Evolutionary conservation across 2,329 filamentous ascomycete species (phyloP), one percentile per base, ranked within the genome.

Genomic region (Aspergillus novoparasiticus): DNA sequence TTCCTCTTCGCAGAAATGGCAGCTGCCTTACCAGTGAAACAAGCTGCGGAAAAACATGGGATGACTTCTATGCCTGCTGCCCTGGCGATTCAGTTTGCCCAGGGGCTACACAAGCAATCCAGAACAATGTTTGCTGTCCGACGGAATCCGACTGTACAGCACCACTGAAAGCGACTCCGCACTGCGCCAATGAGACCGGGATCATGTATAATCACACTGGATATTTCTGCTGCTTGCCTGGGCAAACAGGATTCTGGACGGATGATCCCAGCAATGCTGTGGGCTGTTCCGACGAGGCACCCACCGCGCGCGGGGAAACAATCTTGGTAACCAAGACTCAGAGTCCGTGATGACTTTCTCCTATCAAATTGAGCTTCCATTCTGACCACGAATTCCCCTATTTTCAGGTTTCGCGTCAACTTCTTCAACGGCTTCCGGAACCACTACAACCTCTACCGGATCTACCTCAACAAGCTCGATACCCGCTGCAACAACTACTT

Each of bases 211-310:
- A 73, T 21, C 67, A 68, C 6, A 57, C 59, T 6, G 69, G 64
- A 12, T 71, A 61, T 26, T 73, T 73, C 41, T 73, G 71, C 50
- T 73, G 71, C 21, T 61, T 66, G 14, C 32, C 57, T 4, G 66
- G 57, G 1, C 39, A 34, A 9, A 55, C 55, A n/a, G 69, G 61
- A 2, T 70, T 70, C 51, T 54, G 58, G 60, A 60, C 14, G 16
- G 41, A 43, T 28, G 48, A 30, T 16, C 58, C 48, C 16, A 55
- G 16, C 12, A 46, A 19, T 62, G 54, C 53, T 4, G 66, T 70
- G 4, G 68, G 68, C 36, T 70, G 68, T 39, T 54, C 65, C 1
- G 50, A 66, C 32, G 61, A 58, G 14, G 46, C 59, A 11, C 58
- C 65, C 6, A 50, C 60, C 8, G 46, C 63, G 46, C 46, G 58